A percentile compares a stretch with the other conserved stretches of the same genome.
These are phyloP conservation scores for Clavaria fumosa DNA, from an alignment of 768 basidiomycete genomes.

Conservation along the genomic window DNA sequence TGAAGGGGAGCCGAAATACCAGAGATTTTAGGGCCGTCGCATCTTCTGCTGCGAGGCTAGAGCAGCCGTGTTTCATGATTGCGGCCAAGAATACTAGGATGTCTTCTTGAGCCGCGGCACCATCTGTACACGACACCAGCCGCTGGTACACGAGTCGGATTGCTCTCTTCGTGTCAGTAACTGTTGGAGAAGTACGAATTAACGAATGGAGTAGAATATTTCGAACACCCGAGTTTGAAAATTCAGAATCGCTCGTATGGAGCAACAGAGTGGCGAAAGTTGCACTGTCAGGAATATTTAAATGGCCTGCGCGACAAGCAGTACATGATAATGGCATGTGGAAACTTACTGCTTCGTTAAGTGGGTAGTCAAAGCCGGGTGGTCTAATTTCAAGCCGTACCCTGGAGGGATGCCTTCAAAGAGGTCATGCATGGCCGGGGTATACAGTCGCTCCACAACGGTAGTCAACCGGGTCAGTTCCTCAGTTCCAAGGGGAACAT, in stretches of 20 bases:
- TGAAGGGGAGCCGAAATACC: too few relatives aligned
- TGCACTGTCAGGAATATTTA: slow-evolving; percentile 10
- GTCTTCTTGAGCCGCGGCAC: slow-evolving; percentile 14
- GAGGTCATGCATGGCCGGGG: slow-evolving; percentile 27
- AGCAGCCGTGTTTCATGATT: slow-evolving; percentile 19
- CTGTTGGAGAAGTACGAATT: slow-evolving; percentile 13
- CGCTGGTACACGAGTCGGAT: slow-evolving; percentile 25
- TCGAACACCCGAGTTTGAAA: slow-evolving; percentile 17
- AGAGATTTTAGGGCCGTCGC: slow-evolving; percentile 25
- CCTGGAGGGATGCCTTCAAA: slow-evolving; percentile 32
- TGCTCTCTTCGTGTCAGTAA: slow-evolving; percentile 21
- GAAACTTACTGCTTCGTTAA: slow-evolving; percentile 20
- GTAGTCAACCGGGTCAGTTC: slow-evolving; percentile 28
- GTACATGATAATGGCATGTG: too few relatives aligned
- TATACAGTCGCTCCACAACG: slow-evolving; percentile 27
- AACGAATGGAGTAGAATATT: slow-evolving; percentile 23
- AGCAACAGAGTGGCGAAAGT: slow-evolving; percentile 34
- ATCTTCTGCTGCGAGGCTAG: slow-evolving; percentile 18
- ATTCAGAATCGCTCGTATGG: slow-evolving; percentile 15
- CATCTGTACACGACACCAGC: slow-evolving; percentile 12
- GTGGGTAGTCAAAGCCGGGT: too few relatives aligned
- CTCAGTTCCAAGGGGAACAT: slow-evolving; percentile 17
- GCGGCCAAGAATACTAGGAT: slow-evolving; percentile 26
- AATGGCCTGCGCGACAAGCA: too few relatives aligned
- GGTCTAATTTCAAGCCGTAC: too few relatives aligned